These are phyloP conservation scores for Colletotrichum plurivorum DNA, from an alignment of 2,329 filamentous ascomycete species.

Conservation along the genomic window DNA sequence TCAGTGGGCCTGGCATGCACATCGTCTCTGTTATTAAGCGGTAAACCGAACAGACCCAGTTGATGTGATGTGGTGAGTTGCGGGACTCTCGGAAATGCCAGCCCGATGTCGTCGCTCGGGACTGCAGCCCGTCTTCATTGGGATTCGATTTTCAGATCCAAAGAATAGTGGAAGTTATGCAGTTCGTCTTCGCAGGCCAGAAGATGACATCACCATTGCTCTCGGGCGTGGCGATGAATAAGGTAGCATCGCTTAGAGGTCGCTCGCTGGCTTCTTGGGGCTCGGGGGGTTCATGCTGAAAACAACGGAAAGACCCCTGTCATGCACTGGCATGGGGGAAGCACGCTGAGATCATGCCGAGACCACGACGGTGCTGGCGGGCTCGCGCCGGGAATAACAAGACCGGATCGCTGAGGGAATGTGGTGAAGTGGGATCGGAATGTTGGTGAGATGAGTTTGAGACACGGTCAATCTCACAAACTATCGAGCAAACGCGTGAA, in stretches of 20 bases:
- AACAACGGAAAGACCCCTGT: background rate
- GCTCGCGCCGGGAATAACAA: constrained; percentile 20
- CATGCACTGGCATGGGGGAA: constrained; percentile 8
- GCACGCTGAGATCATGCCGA: constrained; percentile 20
- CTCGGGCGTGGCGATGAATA: background rate
- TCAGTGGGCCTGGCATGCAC: constrained; percentile 24
- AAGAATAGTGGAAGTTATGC: too few species aligned
- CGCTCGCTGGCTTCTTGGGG: background rate
- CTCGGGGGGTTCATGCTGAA: background rate
- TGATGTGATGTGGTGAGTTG: background rate
- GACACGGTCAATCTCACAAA: background rate
- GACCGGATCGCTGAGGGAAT: background rate
- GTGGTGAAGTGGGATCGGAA: background rate
- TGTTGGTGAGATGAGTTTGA: background rate
- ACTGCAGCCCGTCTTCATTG: too few species aligned
- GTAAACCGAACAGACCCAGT: background rate
- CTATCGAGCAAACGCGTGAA: background rate
- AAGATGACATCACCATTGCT: too few species aligned
- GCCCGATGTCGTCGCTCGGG: too few species aligned
- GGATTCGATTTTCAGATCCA: too few species aligned
- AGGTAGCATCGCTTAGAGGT: background rate
- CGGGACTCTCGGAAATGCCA: background rate
- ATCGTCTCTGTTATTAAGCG: constrained; percentile 18
- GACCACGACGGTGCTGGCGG: background rate
- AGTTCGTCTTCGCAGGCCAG: too few species aligned